A percentile compares a stretch with the other conserved stretches of the same genome.
phyloP scores from a whole-genome alignment of 2,329 filamentous ascomycete genomes.

The Fusarium floridanum region DNA sequence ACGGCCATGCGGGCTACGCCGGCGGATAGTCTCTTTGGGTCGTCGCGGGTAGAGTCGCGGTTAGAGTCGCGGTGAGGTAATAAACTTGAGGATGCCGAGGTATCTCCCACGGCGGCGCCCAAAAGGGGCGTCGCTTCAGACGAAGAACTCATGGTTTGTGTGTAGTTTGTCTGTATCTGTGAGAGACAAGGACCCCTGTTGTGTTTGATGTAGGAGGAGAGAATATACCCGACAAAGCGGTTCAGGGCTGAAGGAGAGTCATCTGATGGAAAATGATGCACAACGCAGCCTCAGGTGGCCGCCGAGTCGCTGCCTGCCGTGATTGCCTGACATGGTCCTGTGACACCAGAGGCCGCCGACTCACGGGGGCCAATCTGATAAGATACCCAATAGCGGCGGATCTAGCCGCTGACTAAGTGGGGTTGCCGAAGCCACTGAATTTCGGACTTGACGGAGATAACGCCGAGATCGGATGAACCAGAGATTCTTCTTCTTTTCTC shows the following conservation, averaged over 20 bases:
- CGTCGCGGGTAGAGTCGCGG: neutral
- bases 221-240: neutral
- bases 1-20: constrained; percentile 68
- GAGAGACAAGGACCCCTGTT: neutral
- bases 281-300: constrained; percentile 5
- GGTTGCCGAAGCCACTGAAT: neutral
- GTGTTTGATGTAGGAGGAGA: neutral
- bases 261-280: constrained; percentile 19
- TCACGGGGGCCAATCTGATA: constrained; percentile 38
- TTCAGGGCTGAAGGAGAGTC: neutral
- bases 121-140: constrained; percentile 33
- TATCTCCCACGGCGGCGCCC: neutral
- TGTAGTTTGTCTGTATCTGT: neutral
- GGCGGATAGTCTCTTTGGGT: constrained; percentile 28
- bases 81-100: constrained; percentile 14
- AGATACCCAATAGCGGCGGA: constrained; percentile 45
- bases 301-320: neutral
- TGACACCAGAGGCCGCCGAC: constrained; percentile 29
- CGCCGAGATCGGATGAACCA: constrained; percentile 3
- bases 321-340: constrained; percentile 24
- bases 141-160: constrained; percentile 7
- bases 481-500: neutral
- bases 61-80: constrained; percentile 21
- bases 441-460: neutral
- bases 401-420: constrained; percentile 40